Conservation (phyloP, 2,329 filamentous ascomycete genomes). For the Diaporthe sp. region DNA sequence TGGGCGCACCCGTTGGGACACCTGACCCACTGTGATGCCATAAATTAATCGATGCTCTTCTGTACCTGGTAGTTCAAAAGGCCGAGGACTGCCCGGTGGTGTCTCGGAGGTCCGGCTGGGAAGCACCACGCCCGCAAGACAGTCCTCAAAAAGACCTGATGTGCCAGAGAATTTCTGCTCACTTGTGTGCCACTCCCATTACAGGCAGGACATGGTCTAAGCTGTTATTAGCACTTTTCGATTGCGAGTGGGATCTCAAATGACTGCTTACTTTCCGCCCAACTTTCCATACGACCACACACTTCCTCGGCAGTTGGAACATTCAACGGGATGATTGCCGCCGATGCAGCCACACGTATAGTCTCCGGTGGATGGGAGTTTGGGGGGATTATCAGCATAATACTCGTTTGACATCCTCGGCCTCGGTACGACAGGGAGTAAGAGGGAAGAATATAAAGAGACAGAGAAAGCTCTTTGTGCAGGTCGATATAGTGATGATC, state of each 20-base stretch:
- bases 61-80: neutral
- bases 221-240: neutral
- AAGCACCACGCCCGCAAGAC: neutral
- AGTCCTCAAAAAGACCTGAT: neutral
- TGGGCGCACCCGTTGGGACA: slow-evolving; percentile 18
- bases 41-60: neutral
- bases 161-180: neutral
- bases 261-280: neutral
- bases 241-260: neutral
- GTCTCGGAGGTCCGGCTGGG: neutral
- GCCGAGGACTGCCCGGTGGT: neutral
- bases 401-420: slow-evolving; percentile 33
- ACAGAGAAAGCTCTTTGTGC: neutral
- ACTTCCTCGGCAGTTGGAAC: slow-evolving; percentile 18
- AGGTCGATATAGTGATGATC: neutral
- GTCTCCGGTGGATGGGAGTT: slow-evolving; percentile 34
- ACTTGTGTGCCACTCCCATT: slow-evolving; percentile 19
- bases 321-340: slow-evolving; percentile 36
- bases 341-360: slow-evolving; percentile 42
- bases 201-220: slow-evolving; percentile 20
- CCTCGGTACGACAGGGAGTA: neutral
- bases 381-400: slow-evolving; percentile 25
- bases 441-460: neutral
- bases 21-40: slow-evolving; percentile 5
- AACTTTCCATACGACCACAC: slow-evolving; percentile 29